Evolutionary conservation across 169 alveolate genomes (phyloP).

Genomic region (Condylostoma magnum): DNA sequence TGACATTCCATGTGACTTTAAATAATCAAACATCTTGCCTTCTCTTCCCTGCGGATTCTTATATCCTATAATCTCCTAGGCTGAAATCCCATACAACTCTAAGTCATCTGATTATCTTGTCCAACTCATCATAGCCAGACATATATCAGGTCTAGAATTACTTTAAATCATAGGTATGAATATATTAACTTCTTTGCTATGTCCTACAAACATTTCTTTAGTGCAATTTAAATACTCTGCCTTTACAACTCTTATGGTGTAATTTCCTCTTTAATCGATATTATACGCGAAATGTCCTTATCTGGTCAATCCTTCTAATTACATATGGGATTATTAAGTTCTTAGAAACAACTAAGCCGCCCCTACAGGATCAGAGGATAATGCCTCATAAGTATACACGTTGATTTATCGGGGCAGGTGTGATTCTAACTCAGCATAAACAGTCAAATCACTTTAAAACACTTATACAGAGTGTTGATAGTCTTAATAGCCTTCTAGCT

Average conservation of each 20-base stretch:
- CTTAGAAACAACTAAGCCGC: neutral
- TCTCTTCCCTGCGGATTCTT: neutral
- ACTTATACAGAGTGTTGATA: neutral
- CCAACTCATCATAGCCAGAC: neutral
- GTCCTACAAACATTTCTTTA: neutral
- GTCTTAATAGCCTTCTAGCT: neutral
- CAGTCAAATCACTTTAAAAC: neutral
- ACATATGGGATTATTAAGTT: neutral
- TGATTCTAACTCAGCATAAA: neutral
- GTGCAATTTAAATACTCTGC: neutral
- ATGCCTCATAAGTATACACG: conserved; percentile 2
- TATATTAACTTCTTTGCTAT: neutral
- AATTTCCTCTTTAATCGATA: neutral
- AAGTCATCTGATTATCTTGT: neutral
- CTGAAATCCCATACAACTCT: neutral
- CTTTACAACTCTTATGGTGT: neutral
- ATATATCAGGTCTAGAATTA: neutral
- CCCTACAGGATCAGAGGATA: neutral
- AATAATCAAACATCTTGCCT: neutral
- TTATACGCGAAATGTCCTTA: neutral
- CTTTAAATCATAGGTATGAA: neutral
- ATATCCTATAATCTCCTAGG: neutral
- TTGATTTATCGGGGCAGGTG: neutral
- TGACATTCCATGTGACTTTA: conserved; percentile 15
- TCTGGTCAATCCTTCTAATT: conserved; percentile 7